Evolutionary conservation across 1,139 yeast genomes (phyloP).

Genomic region (Blastobotrys aristatus): DNA sequence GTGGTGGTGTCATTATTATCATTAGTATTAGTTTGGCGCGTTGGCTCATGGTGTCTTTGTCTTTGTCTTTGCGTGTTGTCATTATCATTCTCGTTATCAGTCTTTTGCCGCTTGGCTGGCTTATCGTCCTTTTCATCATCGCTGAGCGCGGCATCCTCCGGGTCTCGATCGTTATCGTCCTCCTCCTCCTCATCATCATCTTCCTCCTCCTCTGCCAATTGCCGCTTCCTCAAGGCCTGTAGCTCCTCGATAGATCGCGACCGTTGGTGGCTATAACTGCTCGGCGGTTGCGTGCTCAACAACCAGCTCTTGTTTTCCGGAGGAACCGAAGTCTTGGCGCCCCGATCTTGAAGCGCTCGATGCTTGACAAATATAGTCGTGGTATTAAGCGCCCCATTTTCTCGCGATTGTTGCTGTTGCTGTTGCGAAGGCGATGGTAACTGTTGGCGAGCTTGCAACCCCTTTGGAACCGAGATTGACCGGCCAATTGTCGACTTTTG

Average conservation of each 20-base stretch:
- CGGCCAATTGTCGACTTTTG: too few species aligned
- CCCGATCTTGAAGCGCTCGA: constrained; percentile 6
- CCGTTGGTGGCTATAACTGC: too few species aligned
- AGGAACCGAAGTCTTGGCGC: constrained; percentile 12
- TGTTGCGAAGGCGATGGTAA: not conserved
- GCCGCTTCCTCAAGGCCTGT: constrained; percentile 1
- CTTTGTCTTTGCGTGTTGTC: constrained; percentile 8
- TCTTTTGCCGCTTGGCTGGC: constrained; percentile 10
- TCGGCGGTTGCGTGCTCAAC: constrained; percentile 2
- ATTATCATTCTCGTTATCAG: constrained; percentile 15
- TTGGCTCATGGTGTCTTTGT: too few species aligned
- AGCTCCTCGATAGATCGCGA: constrained; percentile 7
- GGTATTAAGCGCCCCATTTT: too few species aligned
- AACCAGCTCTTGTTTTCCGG: not conserved
- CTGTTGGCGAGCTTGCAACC: not conserved
- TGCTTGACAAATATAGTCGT: constrained; percentile 7
- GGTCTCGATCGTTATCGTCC: constrained; percentile 26
- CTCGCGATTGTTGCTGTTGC: not conserved
- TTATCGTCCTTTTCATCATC: constrained; percentile 21
- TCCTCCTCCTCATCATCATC: too few species aligned
- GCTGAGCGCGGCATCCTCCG: constrained; percentile 31
- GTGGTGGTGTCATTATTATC: too few species aligned
- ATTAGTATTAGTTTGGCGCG: constrained; percentile 4
- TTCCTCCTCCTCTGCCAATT: constrained; percentile 18
- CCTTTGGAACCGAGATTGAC: too few species aligned